A percentile compares a stretch with the other conserved stretches of the same genome.
Conservation (phyloP, 2,329 filamentous ascomycete species). For the Thelonectria blattea region DNA sequence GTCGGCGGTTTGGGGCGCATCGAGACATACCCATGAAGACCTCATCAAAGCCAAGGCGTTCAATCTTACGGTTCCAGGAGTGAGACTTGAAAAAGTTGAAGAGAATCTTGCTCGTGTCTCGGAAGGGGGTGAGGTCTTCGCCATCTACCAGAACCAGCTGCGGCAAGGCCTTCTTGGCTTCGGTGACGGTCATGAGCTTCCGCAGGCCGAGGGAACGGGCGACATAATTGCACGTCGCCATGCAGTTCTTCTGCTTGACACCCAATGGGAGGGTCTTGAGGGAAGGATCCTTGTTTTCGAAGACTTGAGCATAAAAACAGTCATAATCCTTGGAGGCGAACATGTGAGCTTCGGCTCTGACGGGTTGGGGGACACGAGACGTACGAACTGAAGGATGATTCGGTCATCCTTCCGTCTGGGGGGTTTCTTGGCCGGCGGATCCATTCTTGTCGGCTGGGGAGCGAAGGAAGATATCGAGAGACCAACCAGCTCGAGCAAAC, state of each 20-base stretch:
- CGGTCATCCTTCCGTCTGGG: constrained; percentile 65
- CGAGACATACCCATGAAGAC: constrained; percentile 58
- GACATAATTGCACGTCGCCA: constrained; percentile 94
- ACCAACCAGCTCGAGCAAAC: not conserved
- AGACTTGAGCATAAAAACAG: constrained; percentile 93
- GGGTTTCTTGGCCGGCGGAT: constrained; percentile 37
- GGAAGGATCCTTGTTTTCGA: constrained; percentile 79
- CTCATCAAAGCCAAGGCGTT: constrained; percentile 90
- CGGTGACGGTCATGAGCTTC: constrained; percentile 85
- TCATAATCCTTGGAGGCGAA: constrained; percentile 69
- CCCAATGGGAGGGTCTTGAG: constrained; percentile 78
- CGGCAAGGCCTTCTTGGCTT: constrained; percentile 81
- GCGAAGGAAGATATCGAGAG: constrained; percentile 1
- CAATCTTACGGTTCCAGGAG: constrained; percentile 79
- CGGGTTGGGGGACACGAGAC: constrained; percentile 34
- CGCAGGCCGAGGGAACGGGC: constrained; percentile 74
- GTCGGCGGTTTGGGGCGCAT: not conserved
- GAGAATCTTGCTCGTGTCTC: constrained; percentile 82
- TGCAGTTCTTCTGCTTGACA: constrained; percentile 90
- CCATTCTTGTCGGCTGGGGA: constrained; percentile 41
- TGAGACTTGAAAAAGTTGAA: constrained; percentile 75
- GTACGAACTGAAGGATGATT: constrained; percentile 82
- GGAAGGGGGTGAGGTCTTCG: constrained; percentile 84
- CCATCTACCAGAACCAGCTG: constrained; percentile 86
- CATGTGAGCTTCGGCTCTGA: constrained; percentile 13